Evolutionary conservation across 306 rosid species (phyloP), one percentile per base, ranked within the genome.

Genomic region (Vigna hirtella): DNA sequence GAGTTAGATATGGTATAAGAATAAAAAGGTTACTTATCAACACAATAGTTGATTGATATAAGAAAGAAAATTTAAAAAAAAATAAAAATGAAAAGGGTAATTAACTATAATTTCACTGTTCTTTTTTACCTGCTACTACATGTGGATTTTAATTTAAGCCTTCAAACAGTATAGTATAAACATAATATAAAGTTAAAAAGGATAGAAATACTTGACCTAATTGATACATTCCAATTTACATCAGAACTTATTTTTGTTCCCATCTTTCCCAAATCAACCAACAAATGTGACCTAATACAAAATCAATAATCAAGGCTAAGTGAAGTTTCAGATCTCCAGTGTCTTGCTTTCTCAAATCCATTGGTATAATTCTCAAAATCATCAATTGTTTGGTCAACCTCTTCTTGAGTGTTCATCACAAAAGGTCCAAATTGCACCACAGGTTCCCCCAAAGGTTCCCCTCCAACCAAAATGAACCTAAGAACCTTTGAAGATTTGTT

Each of bases 341-440:
- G 91, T 81, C 86, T 89, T 16, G 98, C 99, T 68, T 93, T 95
- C 90, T 93, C 99, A 86, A 95, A 95, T 28, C 99, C 99, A 50
- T 95, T 95, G 32, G 77, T 77, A 56, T 47, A 93, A 57, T 91
- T 95, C 42, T 95, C 99, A 77, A 88, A 95, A 52, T 95, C 99
- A 81, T 89, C 93, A 77, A 95, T 77, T 16, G 99, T 91, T 63
- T 93, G 96, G 18, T 93, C 92, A 79, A 95, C 90, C 81, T 93
- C 97, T 65, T 92, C 90, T 57, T 93, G 88, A 22, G 92, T 92
- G 84, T 95, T 95, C 99, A 95, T 95, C 86, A 95, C 99, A 85
- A 95, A 91, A n/a, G 99, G 96, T 40, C 99, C 99, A 78, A 83
- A 86, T 78, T 95, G 99, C 18, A 68, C 89, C 20, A 95, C 56